A percentile compares a stretch with the other conserved stretches of the same genome.
Conservation (phyloP, 2,329 filamentous ascomycete species). For the Calonectria crousiana region DNA sequence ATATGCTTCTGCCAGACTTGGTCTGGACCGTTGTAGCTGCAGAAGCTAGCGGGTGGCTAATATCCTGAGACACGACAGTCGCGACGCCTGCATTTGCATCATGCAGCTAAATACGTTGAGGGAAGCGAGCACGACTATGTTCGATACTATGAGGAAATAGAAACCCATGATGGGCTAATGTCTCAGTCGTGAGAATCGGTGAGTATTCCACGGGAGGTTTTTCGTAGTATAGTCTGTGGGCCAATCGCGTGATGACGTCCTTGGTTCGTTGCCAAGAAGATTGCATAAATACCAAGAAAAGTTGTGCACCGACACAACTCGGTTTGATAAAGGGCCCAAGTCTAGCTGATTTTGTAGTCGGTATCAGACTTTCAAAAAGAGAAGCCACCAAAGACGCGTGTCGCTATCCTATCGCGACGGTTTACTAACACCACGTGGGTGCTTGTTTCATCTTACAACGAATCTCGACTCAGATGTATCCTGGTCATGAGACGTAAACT, state of each 20-base stretch:
- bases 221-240: not conserved
- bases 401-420: not conserved
- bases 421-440: not conserved
- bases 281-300: not conserved
- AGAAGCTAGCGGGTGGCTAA: not conserved
- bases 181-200: conserved; percentile 1
- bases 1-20: not conserved
- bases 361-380: not conserved
- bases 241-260: not conserved
- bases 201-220: not conserved
- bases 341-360: not conserved
- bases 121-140: not conserved
- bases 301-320: not conserved
- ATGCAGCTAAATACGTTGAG: conserved; percentile 8
- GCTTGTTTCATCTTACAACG: not conserved
- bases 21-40: not conserved
- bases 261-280: not conserved
- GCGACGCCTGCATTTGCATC: not conserved
- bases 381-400: not conserved
- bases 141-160: not conserved
- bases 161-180: not conserved
- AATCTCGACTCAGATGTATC: not conserved
- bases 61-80: not conserved
- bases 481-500: not conserved
- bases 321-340: not conserved